Conservation (phyloP, 202 grass and related monocot genomes). For the Carex sylvatica region DNA sequence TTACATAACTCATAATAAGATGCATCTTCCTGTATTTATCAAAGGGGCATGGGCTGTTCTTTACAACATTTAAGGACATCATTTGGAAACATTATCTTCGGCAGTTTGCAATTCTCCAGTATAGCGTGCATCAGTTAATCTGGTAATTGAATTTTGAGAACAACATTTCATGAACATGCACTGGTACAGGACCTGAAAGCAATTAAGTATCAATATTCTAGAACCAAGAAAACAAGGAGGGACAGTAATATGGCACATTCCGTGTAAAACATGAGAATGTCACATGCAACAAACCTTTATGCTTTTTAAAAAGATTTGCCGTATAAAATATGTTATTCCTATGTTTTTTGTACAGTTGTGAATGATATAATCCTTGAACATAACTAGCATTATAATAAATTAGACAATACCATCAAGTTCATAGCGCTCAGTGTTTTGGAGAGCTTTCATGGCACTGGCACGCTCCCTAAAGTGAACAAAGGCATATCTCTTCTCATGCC, state of each 20-base stretch:
- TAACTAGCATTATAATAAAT: slow-evolving; percentile 21
- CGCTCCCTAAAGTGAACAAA: slow-evolving; percentile 94
- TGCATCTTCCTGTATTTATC: background rate
- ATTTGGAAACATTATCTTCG: background rate
- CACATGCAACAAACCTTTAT: background rate
- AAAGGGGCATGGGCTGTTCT: background rate
- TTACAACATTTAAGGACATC: background rate
- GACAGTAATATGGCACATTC: background rate
- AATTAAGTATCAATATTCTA: background rate
- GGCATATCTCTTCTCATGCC: slow-evolving; percentile 85
- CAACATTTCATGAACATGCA: background rate
- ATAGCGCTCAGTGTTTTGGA: slow-evolving; percentile 73
- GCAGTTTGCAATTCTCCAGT: background rate
- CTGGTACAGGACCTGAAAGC: background rate
- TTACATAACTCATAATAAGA: background rate
- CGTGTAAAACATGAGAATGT: background rate
- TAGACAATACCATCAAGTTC: slow-evolving; percentile 63
- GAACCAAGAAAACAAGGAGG: background rate
- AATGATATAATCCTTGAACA: background rate
- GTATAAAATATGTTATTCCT: background rate
- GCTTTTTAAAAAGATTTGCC: background rate
- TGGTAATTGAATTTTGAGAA: background rate
- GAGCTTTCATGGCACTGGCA: slow-evolving; percentile 68
- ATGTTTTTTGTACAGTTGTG: background rate
- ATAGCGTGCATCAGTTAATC: background rate